Base-by-base conservation (phyloP, 768 basidiomycete genomes). In the Lenzites betulinus region DNA sequence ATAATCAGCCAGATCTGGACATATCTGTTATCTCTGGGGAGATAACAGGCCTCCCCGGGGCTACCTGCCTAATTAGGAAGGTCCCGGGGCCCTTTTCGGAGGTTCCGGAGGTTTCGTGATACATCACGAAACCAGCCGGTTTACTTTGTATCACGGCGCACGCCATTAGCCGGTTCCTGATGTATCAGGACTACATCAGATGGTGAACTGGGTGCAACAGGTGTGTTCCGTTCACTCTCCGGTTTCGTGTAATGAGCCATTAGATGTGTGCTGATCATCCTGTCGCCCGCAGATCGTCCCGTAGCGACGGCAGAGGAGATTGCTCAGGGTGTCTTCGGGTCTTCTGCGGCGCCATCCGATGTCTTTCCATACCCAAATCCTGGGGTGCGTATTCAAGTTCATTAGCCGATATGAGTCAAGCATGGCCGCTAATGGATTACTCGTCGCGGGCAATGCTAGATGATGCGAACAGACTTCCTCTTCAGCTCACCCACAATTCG, bases 401-500 rank as follows among this genome's bases (percentile, higher is more conserved):
- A 44, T 44, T 28, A 23, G 22, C 16, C 16, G n/a, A 7, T 15
- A 30, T 48, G 44, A 20, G 36, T 26, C n/a, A 20, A n/a, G n/a
- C 13, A 7, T 8, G 38, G 28, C 26, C 42, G 3, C 3, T 11
- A 2, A 18, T 36, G 11, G 30, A 11, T 33, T 33, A 33, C 9
- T 7, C 23, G 16, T 48, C 2, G 3, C 5, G 1, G 7, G 4
- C 25, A 15, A 12, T 22, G 6, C 15, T 49, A 74, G 71, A 62
- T 70, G 38, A 72, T 74, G 48, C 51, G 67, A 6, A 75, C 68
- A 0, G 65, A 71, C 33, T 50, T 75, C 11, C 59, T 77, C 7
- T 77, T 77, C 51, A 72, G 67, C 39, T 76, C 73, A 1, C 67
- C 73, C 0, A 52, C 55, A 15, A 61, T 75, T 0, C 60, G 65